These are phyloP conservation scores for Clavispora santaluciae DNA, from an alignment of 805 yeast genomes.

Conservation along the genomic window DNA sequence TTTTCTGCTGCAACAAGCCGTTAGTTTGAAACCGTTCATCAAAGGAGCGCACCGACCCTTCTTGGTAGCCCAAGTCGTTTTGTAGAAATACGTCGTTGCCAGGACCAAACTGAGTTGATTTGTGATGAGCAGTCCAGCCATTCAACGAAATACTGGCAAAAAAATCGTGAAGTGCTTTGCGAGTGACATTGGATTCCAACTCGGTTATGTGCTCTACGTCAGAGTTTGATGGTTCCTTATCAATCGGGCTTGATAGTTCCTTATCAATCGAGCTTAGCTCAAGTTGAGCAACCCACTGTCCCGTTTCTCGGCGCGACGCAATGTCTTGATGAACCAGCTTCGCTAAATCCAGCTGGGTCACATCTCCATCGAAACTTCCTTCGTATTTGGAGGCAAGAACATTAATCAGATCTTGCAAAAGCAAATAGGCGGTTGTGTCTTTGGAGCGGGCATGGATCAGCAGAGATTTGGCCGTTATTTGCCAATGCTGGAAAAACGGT, in stretches of 20 bases:
- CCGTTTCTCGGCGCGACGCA: constrained; percentile 19
- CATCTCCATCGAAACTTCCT: constrained; percentile 19
- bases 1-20: background rate
- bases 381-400: constrained; percentile 27
- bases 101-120: background rate
- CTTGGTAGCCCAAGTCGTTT: background rate
- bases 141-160: constrained; percentile 23
- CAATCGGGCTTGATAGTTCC: too few species aligned
- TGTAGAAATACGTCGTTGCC: background rate
- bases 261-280: constrained; percentile 7
- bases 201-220: background rate
- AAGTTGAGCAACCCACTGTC: constrained; percentile 26
- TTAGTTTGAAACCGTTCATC: constrained; percentile 8
- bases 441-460: constrained; percentile 9
- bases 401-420: constrained; percentile 22
- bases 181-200: constrained; percentile 9
- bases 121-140: constrained; percentile 19
- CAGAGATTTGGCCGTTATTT: constrained; percentile 17
- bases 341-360: constrained; percentile 17
- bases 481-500: constrained; percentile 45
- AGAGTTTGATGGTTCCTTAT: background rate
- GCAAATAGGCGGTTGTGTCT: constrained; percentile 31
- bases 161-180: constrained; percentile 22
- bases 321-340: constrained; percentile 20
- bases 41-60: background rate